Conservation (phyloP, 1,284 basidiomycete genomes). For the Chalciporus sp. region DNA sequence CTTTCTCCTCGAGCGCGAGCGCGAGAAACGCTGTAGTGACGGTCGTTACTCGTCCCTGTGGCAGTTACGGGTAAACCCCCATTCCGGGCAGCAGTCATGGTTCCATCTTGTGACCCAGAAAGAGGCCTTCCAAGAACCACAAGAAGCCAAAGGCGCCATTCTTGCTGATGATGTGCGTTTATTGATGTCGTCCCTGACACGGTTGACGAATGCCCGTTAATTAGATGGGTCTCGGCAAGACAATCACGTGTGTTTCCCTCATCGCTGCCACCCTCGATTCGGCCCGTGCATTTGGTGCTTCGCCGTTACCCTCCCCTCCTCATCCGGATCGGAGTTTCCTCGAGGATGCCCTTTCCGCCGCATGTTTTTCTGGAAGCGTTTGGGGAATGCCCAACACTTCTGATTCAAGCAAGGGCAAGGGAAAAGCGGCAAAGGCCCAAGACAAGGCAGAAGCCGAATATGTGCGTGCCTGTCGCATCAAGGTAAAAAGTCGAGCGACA, state of each 20-base stretch:
- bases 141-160: constrained; percentile 87
- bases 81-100: constrained; percentile 61
- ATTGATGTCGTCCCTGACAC: constrained; percentile 11
- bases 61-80: constrained; percentile 60
- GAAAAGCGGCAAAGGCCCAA: constrained; percentile 60
- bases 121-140: constrained; percentile 66
- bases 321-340: constrained; percentile 42
- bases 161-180: constrained; percentile 88
- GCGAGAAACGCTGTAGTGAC: constrained; percentile 57
- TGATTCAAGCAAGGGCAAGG: constrained; percentile 57
- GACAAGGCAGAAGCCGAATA: constrained; percentile 73
- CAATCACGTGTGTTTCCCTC: constrained; percentile 90
- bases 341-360: constrained; percentile 49
- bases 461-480: constrained; percentile 71
- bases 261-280: constrained; percentile 83
- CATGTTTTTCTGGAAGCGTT: constrained; percentile 75
- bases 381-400: constrained; percentile 77
- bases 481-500: constrained; percentile 84
- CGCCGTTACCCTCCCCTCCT: constrained; percentile 49
- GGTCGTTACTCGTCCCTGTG: constrained; percentile 76
- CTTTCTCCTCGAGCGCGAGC: constrained; percentile 94
- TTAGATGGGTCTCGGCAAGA: constrained; percentile 98
- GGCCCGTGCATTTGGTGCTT: constrained; percentile 68
- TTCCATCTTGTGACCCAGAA: constrained; percentile 86
- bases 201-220: constrained; percentile 17